phyloP scores from a whole-genome alignment of 257 asterid genomes.

The Nicotiana undulata region DNA sequence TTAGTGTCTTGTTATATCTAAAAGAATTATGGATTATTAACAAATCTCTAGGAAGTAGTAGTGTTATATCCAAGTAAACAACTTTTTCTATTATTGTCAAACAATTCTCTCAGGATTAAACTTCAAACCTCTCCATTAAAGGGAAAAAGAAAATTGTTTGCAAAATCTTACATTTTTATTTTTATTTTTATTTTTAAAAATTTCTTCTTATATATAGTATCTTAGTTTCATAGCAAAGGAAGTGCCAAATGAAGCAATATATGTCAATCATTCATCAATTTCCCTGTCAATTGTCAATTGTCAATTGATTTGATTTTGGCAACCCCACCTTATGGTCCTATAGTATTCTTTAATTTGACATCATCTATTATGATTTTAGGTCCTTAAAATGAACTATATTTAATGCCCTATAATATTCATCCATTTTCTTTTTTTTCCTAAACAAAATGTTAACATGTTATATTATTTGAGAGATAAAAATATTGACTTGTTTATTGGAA shows the following conservation, averaged over 20 bases:
- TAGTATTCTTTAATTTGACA: background rate
- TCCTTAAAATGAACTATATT: background rate
- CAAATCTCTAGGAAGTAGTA: background rate
- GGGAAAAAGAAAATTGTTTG: background rate
- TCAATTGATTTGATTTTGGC: background rate
- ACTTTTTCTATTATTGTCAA: background rate
- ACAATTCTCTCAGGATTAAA: background rate
- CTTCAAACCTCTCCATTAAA: background rate
- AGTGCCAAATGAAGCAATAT: background rate
- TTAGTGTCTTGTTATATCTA: too few relatives aligned
- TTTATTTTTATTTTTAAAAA: too few relatives aligned
- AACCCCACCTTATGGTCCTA: background rate
- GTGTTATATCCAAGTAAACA: background rate
- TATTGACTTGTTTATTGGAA: background rate
- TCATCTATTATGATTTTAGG: background rate
- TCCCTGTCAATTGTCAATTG: background rate
- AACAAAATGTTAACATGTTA: background rate
- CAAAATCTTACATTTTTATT: too few relatives aligned
- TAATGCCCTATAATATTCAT: background rate
- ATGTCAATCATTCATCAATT: slow-evolving; percentile 1
- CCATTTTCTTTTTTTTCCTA: background rate
- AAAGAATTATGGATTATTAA: background rate
- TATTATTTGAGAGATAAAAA: background rate
- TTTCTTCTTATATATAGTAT: too few relatives aligned
- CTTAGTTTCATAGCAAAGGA: background rate